These are phyloP conservation scores for Olyra latifolia DNA, from an alignment of 176 grass and related monocot species.

Conservation along the genomic window DNA sequence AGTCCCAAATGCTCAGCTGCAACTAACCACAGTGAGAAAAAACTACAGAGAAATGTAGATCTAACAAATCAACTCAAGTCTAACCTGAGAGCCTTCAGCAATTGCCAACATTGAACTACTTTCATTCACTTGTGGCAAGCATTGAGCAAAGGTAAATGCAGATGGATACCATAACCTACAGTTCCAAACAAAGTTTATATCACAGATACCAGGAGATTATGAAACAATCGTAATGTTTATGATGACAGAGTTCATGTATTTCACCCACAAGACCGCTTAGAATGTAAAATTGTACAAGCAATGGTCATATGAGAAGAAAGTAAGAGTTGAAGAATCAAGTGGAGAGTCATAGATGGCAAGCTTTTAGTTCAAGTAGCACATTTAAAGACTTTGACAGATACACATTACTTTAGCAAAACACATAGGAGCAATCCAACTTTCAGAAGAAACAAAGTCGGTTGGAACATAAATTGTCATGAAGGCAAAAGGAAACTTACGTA, in stretches of 20 bases:
- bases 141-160: slow-evolving; percentile 66
- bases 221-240: not conserved
- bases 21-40: slow-evolving; percentile 38
- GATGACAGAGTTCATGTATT: not conserved
- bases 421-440: slow-evolving; percentile 5
- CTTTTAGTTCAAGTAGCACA: slow-evolving; percentile 2
- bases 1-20: slow-evolving; percentile 91
- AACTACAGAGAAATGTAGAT: not conserved
- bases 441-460: not conserved
- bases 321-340: not conserved
- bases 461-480: not conserved
- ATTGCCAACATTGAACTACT: slow-evolving; percentile 60
- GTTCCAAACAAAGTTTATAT: not conserved
- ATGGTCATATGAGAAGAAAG: not conserved
- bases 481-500: slow-evolving; percentile 50
- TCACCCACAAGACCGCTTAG: not conserved
- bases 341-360: not conserved
- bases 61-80: not conserved
- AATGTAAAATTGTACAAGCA: slow-evolving; percentile 1
- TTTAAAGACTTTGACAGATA: too few species aligned
- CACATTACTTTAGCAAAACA: not conserved
- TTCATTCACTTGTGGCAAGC: slow-evolving; percentile 49
- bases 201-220: not conserved
- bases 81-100: slow-evolving; percentile 94
- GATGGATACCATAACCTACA: slow-evolving; percentile 88